These are phyloP conservation scores for Cercophora sp. DNA, from an alignment of 495 filamentous ascomycete species.

Conservation along the genomic window DNA sequence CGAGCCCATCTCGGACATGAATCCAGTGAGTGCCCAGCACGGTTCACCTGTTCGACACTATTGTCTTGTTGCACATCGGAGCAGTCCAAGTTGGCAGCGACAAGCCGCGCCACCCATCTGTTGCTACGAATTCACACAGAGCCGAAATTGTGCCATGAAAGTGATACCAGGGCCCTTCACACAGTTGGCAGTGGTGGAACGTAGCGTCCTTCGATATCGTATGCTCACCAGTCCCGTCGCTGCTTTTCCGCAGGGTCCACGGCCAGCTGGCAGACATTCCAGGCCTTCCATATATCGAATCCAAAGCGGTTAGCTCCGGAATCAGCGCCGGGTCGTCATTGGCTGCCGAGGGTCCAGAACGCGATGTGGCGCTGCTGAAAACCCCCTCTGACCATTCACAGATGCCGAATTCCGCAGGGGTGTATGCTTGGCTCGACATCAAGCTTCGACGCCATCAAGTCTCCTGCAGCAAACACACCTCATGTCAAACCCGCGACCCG, in stretches of 20 bases:
- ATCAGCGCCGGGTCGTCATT: conserved; percentile 14
- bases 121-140: not conserved
- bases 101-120: not conserved
- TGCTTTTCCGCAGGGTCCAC: conserved; percentile 8
- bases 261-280: conserved; percentile 3
- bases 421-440: conserved; percentile 5
- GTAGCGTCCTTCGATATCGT: conserved; percentile 2
- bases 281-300: conserved; percentile 17
- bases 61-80: not conserved
- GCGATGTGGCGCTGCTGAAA: conserved; percentile 27
- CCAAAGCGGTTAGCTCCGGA: conserved; percentile 20
- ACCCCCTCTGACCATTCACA: conserved; percentile 4
- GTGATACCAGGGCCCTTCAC: no score
- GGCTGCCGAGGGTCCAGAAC: not conserved
- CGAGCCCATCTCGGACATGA: not conserved
- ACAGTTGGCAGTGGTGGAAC: no score
- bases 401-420: not conserved
- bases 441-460: conserved; percentile 7
- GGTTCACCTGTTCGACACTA: conserved; percentile 1
- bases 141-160: not conserved
- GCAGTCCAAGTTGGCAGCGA: not conserved
- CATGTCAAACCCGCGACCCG: not conserved
- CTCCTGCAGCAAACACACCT: not conserved
- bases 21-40: no score
- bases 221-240: not conserved